Conservation (phyloP, 768 basidiomycete species). For the Postia placenta region DNA sequence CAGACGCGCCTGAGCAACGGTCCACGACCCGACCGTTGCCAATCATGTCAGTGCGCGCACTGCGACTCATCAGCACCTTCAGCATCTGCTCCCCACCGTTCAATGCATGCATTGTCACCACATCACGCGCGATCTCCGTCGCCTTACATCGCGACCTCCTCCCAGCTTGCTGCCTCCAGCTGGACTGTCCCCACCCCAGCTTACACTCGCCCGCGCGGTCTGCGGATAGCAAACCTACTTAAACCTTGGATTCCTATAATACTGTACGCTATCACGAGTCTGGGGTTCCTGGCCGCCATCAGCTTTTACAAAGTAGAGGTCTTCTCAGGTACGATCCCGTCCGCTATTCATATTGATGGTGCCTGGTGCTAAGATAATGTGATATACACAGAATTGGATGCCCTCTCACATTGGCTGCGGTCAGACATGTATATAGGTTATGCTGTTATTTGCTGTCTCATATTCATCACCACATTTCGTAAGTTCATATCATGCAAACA, state of each 20-base stretch:
- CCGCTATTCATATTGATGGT: slow-evolving; percentile 5
- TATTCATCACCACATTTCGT: slow-evolving; percentile 87
- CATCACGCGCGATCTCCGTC: slow-evolving; percentile 6
- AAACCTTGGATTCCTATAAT: slow-evolving; percentile 76
- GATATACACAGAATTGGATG: slow-evolving; percentile 60
- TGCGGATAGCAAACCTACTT: slow-evolving; percentile 53
- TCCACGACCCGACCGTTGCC: slow-evolving; percentile 9
- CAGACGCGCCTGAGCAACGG: slow-evolving; percentile 2
- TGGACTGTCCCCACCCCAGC: slow-evolving; percentile 12
- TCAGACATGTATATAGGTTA: slow-evolving; percentile 69
- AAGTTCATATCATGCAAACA: slow-evolving; percentile 27
- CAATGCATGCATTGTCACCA: slow-evolving; percentile 4
- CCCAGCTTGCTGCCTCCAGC: slow-evolving; percentile 8
- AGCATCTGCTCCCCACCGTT: slow-evolving; percentile 5
- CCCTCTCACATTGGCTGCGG: slow-evolving; percentile 73
- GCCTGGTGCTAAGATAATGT: slow-evolving; percentile 9
- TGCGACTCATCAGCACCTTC: slow-evolving; percentile 8
- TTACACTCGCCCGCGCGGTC: slow-evolving; percentile 28
- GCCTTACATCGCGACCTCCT: slow-evolving; percentile 3
- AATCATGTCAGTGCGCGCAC: slow-evolving; percentile 12
- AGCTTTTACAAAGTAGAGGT: slow-evolving; percentile 79
- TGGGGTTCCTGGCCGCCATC: slow-evolving; percentile 76
- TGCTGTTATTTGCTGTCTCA: slow-evolving; percentile 71
- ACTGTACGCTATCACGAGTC: slow-evolving; percentile 68
- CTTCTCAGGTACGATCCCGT: slow-evolving; percentile 57